Base-by-base conservation (phyloP, 202 grass and related monocot genomes). In the Alloteropsis angusta region DNA sequence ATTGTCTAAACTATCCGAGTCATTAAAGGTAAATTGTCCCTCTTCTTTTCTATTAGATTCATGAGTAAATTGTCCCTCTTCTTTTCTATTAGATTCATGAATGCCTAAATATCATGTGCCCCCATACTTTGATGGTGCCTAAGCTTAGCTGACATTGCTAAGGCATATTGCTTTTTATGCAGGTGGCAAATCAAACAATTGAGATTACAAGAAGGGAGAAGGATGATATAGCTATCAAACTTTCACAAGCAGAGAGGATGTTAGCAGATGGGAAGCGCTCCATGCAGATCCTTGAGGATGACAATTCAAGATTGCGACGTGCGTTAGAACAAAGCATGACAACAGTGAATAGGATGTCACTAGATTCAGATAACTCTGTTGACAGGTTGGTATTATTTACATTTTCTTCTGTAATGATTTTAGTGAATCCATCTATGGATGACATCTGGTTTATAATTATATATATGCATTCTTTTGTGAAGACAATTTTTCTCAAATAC, bases 321-420 rank as follows among this genome's bases (percentile, higher is more conserved):
- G 96, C 90, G 0, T 78, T 96, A 79, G 92, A 99, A 77, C 88
- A 99, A 78, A 99, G 92, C 79, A 99, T 99, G 90, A 96, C 90
- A 71, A 90, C 84, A 32, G 68, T 99, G 43, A 95, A 96, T 83
- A 90, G 90, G 72, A 93, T 99, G 96, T 99, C 96, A 34, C 82
- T 96, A 46, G 96, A 99, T 92, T 96, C 96, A 47, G 96, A 99
- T 89, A 96, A 99, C 84, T 88, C 83, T 14, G 96, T 99, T 21
- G 96, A 99, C 82, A 94, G 92, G 96, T 95, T 75, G 36, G 11
- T 79, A 62, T 10, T 80, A 3, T 3, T 76, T 70, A 12, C 39
- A 28, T 72, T 68, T 48, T 61, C 22, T 66, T 68, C 22, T 60
- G 47, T 53, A 43, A 50, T 86, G 9, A 26, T 79, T 67, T 72